Base-by-base conservation (phyloP, 805 yeast species). In the Blastobotrys chiropterorum region DNA sequence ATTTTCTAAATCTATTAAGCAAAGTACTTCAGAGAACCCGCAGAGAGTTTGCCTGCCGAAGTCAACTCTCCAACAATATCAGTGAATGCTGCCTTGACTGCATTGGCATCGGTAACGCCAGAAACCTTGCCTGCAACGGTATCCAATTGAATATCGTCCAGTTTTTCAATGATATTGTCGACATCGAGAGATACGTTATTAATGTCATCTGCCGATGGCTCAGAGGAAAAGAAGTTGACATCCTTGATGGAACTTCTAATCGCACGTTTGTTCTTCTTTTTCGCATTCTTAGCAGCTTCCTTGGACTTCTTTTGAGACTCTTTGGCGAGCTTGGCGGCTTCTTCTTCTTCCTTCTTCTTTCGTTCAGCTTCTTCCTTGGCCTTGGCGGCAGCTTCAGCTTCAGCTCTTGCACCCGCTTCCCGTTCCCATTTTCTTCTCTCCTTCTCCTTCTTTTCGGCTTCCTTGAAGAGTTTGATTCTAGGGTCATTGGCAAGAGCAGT, bases 381-480 rank as follows among this genome's bases (percentile, higher is more conserved):
- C 53, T 81, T 82, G 68, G 86, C 84, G 48, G 92, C 95, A 67
- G 79, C 86, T 72, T 89, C 99, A 56, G 96, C 97, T 59, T 95
- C 98, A 69, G 89, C 84, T 78, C 98, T 86, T 31, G 95, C 82
- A 62, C 97, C 98, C 50, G 98, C 96, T 72, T 90, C 98, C 71
- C 84, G 86, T 72, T 94, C 98, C 98, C 98, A 92, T 74, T 92
- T 94, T 78, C 78, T 82, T 71, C 82, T 82, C 67, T 87, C 99
- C 79, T 92, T 92, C 70, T 87, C 98, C 70, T 84, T 84, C 82
- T 87, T 88, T 72, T 90, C 98, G 49, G 81, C 86, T 61, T 92
- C 96, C 77, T 90, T 92, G 83, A 90, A 90, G 66, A 79, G 67
- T 75, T 84, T 88, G 72, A 94, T 87, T 76, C 99, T 86, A 62